phyloP scores from a whole-genome alignment of 2,329 filamentous ascomycete species.

The Trichophyton verrucosum region DNA sequence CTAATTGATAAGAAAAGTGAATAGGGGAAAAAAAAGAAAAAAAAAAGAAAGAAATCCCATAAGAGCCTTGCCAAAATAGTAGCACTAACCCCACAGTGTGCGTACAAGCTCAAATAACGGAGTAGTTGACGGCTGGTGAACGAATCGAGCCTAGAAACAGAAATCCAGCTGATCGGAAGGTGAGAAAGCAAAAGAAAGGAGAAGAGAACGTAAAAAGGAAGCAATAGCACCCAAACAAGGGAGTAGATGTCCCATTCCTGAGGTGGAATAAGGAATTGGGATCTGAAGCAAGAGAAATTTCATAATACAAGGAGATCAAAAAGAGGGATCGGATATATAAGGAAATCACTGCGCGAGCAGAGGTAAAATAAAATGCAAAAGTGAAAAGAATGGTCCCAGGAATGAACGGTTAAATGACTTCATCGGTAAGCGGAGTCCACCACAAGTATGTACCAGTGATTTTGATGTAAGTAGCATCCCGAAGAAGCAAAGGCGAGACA shows the following conservation, averaged over 20 bases:
- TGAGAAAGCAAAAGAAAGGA: background rate
- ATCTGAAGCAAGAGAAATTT: background rate
- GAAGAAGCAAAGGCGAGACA: background rate
- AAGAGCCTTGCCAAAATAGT: no score
- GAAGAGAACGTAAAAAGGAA: background rate
- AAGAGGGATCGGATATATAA: background rate
- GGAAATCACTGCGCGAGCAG: background rate
- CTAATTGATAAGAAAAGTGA: background rate
- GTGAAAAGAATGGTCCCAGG: background rate
- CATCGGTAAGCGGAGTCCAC: background rate
- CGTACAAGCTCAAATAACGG: background rate
- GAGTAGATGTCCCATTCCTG: background rate
- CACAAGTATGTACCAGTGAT: background rate
- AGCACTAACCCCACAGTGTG: background rate
- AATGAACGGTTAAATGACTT: background rate
- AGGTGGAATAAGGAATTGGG: background rate
- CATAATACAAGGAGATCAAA: conserved; percentile 2
- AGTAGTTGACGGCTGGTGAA: background rate
- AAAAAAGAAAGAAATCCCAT: background rate
- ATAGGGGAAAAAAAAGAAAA: no score
- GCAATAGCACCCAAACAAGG: background rate
- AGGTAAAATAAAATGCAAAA: background rate
- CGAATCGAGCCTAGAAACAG: background rate
- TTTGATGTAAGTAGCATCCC: background rate
- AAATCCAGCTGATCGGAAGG: background rate